Evolutionary conservation across 306 rosid species (phyloP), one percentile per base, ranked within the genome.

Genomic region (Pyrus betulifolia): DNA sequence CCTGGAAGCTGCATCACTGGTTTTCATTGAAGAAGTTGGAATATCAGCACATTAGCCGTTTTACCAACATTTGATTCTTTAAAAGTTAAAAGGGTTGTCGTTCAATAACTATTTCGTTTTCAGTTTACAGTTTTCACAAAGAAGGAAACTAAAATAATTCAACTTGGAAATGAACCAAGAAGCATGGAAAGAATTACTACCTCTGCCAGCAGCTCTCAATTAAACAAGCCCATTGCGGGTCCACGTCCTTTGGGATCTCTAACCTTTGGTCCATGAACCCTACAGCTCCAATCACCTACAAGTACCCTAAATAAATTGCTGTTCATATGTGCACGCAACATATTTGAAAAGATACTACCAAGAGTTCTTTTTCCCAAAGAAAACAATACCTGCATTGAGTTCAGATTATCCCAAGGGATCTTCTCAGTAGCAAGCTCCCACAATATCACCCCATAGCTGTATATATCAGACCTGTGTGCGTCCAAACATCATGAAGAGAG

Each of bases 241-340:
- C 98, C 69, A 89, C 77, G 25, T 93, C 92, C 75, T 85, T 87
- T 21, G 98, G 99, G 82, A 96, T 93, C 86, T 96, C 99, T 52
- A 91, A 87, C 75, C 91, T 85, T 86, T 96, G 98, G 77, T 93
- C 83, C 98, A 96, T 96, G 87, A 96, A 96, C 82, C 99, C 99
- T 10, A 96, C 99, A 79, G 99, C 99, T 76, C 98, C 99, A 83
- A 96, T 88, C 71, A 96, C 99, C 99, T 96, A 93, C 86, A 86
- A 76, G 71, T 68, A 76, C 79, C 84, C 87, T 81, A 87, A 82
- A 85, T 58, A 69, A 78, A 82, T 46, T 69, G 54, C 27, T 86
- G 81, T 79, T 92, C 88, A 87, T 83, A 84, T 75, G 65, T 71
- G 86, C 77, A 74, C 63, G 21, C 21, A 51, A 27, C 42, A 60